Conservation (phyloP, 1,284 basidiomycete genomes). For the Cryptococcus sp. region DNA sequence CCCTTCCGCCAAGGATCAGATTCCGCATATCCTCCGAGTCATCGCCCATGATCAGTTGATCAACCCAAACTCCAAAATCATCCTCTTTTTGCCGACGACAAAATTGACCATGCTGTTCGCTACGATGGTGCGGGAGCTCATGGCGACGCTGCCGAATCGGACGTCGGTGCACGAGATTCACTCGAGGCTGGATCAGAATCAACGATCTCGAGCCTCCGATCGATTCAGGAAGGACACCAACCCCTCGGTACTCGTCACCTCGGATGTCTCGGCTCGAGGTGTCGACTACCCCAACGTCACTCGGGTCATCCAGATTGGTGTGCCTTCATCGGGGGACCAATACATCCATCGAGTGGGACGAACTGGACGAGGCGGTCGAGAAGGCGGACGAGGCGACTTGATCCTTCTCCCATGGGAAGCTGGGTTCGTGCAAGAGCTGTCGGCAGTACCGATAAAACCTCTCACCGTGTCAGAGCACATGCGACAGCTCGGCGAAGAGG, state of each 20-base stretch:
- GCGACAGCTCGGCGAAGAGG: conserved; percentile 53
- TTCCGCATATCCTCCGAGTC: conserved; percentile 73
- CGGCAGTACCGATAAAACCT: conserved; percentile 65
- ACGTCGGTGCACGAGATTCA: conserved; percentile 78
- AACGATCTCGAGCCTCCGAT: conserved; percentile 61
- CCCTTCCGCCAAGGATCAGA: conserved; percentile 60
- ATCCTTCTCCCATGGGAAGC: conserved; percentile 79
- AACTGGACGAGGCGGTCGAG: conserved; percentile 70
- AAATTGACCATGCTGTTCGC: conserved; percentile 75
- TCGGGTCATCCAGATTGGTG: conserved; percentile 86
- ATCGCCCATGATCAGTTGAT: conserved; percentile 84
- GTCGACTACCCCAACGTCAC: conserved; percentile 88
- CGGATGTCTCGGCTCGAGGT: conserved; percentile 85
- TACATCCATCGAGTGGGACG: conserved; percentile 91
- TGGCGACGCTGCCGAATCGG: conserved; percentile 47
- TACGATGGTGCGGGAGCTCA: conserved; percentile 57
- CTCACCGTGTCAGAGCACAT: conserved; percentile 54
- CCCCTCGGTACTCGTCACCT: conserved; percentile 70
- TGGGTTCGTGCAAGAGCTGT: conserved; percentile 64
- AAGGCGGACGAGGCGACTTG: conserved; percentile 75
- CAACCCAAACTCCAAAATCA: conserved; percentile 69
- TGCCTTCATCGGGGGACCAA: conserved; percentile 64
- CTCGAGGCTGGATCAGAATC: conserved; percentile 65
- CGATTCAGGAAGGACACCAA: conserved; percentile 60
- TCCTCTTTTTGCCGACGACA: conserved; percentile 87